Percentiles rank a stretch among this genome's conserved stretches.
phyloP scores from a whole-genome alignment of 192 early-diverging fungal genomes.

The Piromyces sp. region DNA sequence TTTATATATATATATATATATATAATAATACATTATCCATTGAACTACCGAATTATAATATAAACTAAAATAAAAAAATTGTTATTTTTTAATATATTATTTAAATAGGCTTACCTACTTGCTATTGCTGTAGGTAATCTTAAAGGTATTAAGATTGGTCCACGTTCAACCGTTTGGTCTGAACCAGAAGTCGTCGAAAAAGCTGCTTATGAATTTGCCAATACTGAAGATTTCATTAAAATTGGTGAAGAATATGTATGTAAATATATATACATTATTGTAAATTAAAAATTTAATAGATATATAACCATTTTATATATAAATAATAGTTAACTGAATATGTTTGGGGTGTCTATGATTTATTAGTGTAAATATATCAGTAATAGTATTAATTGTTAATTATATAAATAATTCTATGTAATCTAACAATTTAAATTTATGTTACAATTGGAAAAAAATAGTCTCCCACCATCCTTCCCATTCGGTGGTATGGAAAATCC shows the following conservation, averaged over 20 bases:
- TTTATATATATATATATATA: too few species aligned
- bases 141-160: constrained; percentile 61
- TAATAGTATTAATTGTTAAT: too few species aligned
- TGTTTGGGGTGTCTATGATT: constrained; percentile 89
- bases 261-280: constrained; percentile 7
- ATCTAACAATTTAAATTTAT: too few species aligned
- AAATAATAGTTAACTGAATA: constrained; percentile 66
- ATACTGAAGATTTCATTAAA: constrained; percentile 31
- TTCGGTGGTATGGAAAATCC: constrained; percentile 90
- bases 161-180: constrained; percentile 86
- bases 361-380: constrained; percentile 34
- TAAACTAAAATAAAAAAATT: not conserved
- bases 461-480: constrained; percentile 47
- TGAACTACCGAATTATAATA: too few species aligned
- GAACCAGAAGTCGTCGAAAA: constrained; percentile 55
- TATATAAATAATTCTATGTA: too few species aligned
- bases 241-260: constrained; percentile 27
- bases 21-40: too few species aligned
- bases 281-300: constrained; percentile 46
- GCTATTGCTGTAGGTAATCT: constrained; percentile 88
- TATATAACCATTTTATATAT: constrained; percentile 10
- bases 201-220: constrained; percentile 85
- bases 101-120: constrained; percentile 59
- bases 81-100: constrained; percentile 1
- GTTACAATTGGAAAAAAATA: not conserved